Conservation (phyloP, 768 basidiomycete species). For the Podaxis sp. region DNA sequence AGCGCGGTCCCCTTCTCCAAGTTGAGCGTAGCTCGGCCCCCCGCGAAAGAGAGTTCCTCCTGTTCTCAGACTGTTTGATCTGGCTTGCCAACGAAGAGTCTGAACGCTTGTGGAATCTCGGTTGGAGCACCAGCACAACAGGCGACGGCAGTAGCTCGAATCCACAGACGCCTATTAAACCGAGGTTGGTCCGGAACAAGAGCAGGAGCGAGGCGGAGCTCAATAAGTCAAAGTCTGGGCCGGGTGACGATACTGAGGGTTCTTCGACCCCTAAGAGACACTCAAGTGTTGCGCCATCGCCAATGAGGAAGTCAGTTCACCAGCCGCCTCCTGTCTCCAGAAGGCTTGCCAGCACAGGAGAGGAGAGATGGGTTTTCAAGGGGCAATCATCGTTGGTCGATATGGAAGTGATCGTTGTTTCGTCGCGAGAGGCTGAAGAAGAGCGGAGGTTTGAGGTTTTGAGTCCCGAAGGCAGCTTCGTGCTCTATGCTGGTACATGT, state of each 20-base stretch:
- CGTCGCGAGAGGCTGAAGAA: constrained; percentile 34
- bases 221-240: not conserved
- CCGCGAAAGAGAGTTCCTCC: constrained; percentile 67
- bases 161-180: constrained; percentile 18
- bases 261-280: constrained; percentile 16
- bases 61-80: constrained; percentile 81
- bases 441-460: constrained; percentile 68
- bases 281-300: constrained; percentile 21
- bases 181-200: constrained; percentile 41
- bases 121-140: constrained; percentile 31
- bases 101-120: constrained; percentile 29
- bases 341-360: constrained; percentile 34
- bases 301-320: constrained; percentile 16
- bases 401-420: constrained; percentile 68
- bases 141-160: constrained; percentile 22
- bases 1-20: constrained; percentile 62
- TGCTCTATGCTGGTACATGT: constrained; percentile 63
- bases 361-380: constrained; percentile 75
- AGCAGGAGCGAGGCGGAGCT: constrained; percentile 63
- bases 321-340: constrained; percentile 31
- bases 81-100: constrained; percentile 63
- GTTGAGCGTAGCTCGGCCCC: constrained; percentile 50
- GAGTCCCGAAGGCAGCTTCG: constrained; percentile 77
- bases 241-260: not conserved
- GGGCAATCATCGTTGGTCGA: constrained; percentile 72